These are phyloP conservation scores for Eucalyptus polybractea DNA, from an alignment of 345 rosid species.

Conservation along the genomic window DNA sequence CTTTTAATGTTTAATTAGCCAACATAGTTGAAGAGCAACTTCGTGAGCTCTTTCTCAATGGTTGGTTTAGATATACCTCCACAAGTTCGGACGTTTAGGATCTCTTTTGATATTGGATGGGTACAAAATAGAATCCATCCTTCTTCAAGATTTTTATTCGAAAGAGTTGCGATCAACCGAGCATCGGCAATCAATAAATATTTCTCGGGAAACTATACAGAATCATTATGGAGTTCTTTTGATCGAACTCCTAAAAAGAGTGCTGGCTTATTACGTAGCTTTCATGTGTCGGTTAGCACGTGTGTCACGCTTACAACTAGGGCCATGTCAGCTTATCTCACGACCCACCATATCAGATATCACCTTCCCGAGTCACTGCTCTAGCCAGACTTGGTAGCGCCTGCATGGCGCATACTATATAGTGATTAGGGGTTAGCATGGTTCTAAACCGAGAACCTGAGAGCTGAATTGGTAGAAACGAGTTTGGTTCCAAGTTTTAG, in stretches of 20 bases:
- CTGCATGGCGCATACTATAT: not conserved
- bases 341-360: not conserved
- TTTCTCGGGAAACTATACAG: not conserved
- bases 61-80: not conserved
- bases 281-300: not conserved
- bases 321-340: not conserved
- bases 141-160: not conserved
- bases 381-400: not conserved
- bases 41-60: not conserved
- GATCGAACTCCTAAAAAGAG: not conserved
- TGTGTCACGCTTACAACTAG: not conserved
- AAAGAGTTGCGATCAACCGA: not conserved
- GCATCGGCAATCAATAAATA: not conserved
- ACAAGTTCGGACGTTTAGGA: not conserved
- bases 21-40: not conserved
- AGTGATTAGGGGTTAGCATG: not conserved
- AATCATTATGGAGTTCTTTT: not conserved
- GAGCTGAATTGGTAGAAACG: too few relatives aligned
- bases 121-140: not conserved
- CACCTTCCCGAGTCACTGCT: not conserved
- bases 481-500: too few relatives aligned
- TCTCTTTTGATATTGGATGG: not conserved
- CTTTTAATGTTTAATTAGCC: not conserved
- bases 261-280: not conserved
- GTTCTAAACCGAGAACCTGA: too few relatives aligned